Evolutionary conservation across 352 stramenopile species (phyloP).

Genomic region (Phytophthora agathidicida): DNA sequence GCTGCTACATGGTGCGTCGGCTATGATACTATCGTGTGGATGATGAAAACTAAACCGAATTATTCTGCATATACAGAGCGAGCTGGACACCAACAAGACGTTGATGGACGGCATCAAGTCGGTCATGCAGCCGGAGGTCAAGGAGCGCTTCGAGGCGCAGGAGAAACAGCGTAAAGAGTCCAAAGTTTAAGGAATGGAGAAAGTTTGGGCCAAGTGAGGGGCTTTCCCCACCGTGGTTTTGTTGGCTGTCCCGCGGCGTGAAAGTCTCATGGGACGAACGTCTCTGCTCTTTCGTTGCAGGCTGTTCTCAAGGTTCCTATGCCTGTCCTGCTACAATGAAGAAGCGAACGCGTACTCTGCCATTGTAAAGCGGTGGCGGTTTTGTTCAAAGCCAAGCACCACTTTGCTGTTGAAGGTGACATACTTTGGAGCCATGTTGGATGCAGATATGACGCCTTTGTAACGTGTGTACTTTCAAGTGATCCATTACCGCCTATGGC

Average conservation of each 20-base stretch:
- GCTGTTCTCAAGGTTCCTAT: no score
- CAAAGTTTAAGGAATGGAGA: conserved; percentile 3
- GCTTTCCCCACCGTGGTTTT: no score
- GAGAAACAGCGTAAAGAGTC: conserved; percentile 20
- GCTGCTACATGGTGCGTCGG: conserved; percentile 69
- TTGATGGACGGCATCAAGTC: conserved; percentile 70
- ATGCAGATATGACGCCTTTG: not conserved
- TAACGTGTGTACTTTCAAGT: conserved; percentile 9
- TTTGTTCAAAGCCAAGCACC: no score
- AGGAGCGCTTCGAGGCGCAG: conserved; percentile 55
- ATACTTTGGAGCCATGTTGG: conserved; percentile 2
- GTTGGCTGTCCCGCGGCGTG: no score
- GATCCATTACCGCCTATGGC: not conserved
- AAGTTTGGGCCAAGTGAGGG: no score
- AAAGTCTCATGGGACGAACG: no score
- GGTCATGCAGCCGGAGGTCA: conserved; percentile 67
- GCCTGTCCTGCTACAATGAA: no score
- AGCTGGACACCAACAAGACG: conserved; percentile 64
- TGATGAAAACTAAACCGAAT: conserved; percentile 4
- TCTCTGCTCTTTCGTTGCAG: no score
- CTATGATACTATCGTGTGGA: not conserved
- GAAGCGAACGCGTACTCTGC: no score
- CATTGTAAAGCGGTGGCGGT: no score
- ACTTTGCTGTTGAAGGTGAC: no score
- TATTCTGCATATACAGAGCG: conserved; percentile 40